Percentiles rank a stretch among this genome's conserved stretches.
These are phyloP conservation scores for Rubia balearica DNA, from an alignment of 305 asterid species.

Conservation along the genomic window DNA sequence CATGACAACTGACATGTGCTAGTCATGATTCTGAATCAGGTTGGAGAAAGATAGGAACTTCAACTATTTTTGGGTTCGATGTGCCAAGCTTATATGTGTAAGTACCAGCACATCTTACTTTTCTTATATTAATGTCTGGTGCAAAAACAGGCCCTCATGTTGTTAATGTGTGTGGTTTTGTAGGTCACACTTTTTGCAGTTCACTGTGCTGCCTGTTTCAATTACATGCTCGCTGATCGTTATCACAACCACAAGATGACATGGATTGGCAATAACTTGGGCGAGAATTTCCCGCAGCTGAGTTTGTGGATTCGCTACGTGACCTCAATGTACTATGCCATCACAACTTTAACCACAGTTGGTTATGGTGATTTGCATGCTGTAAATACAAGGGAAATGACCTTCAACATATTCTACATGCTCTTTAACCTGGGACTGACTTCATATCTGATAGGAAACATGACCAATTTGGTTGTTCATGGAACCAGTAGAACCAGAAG, in stretches of 20 bases:
- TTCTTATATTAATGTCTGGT: background rate
- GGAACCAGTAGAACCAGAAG: constrained; percentile 72
- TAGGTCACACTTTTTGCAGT: constrained; percentile 89
- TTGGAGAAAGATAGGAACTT: constrained; percentile 83
- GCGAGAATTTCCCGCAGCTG: constrained; percentile 29
- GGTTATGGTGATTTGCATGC: constrained; percentile 91
- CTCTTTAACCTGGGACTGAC: constrained; percentile 75
- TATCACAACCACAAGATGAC: constrained; percentile 54
- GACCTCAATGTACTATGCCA: constrained; percentile 79
- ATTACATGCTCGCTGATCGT: constrained; percentile 67
- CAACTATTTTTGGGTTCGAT: constrained; percentile 85
- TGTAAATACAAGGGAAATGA: constrained; percentile 62
- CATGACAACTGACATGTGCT: background rate
- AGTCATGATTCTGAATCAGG: constrained; percentile 28
- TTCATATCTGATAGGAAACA: constrained; percentile 79
- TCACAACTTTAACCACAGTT: constrained; percentile 71
- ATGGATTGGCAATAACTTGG: constrained; percentile 71
- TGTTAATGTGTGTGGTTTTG: background rate
- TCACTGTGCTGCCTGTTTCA: constrained; percentile 84
- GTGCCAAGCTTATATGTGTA: constrained; percentile 72
- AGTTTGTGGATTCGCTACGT: constrained; percentile 65
- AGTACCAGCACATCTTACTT: constrained; percentile 22
- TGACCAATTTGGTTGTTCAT: constrained; percentile 86
- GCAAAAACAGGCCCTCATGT: background rate
- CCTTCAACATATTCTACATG: constrained; percentile 68